Percentiles rank a stretch among this genome's conserved stretches.
Evolutionary conservation across 225 moss, liverwort and hornwort genomes (phyloP).

Genomic region (Polytrichum formosum): DNA sequence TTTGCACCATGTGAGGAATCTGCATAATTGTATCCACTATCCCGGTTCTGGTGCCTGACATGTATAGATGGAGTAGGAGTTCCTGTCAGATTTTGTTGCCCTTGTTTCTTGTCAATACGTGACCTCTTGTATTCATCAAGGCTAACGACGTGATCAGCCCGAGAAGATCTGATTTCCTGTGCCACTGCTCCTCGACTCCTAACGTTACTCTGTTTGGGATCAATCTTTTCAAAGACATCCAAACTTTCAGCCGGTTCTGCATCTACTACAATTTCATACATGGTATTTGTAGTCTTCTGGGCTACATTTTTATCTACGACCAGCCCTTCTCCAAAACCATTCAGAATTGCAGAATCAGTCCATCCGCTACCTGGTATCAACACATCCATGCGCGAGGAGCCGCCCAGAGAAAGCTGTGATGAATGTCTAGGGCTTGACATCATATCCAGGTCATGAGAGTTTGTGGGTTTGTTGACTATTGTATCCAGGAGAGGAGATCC

Average conservation of each 20-base stretch:
- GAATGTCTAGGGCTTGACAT: background rate
- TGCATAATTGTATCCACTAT: slow-evolving; percentile 54
- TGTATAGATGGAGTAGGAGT: slow-evolving; percentile 15
- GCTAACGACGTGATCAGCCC: slow-evolving; percentile 37
- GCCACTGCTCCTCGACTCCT: slow-evolving; percentile 16
- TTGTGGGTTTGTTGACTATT: background rate
- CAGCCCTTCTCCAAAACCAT: background rate
- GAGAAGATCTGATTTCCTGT: slow-evolving; percentile 19
- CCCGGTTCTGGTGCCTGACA: slow-evolving; percentile 34
- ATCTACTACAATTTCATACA: background rate
- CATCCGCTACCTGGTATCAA: background rate
- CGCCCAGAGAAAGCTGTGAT: slow-evolving; percentile 9
- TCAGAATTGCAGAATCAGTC: background rate
- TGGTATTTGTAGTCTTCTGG: background rate
- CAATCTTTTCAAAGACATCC: background rate
- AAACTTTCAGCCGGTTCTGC: background rate
- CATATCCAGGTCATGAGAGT: background rate
- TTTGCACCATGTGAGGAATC: slow-evolving; percentile 47
- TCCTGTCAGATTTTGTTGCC: slow-evolving; percentile 21
- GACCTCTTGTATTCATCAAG: slow-evolving; percentile 55
- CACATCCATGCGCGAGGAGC: background rate
- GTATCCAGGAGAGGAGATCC: slow-evolving; percentile 11
- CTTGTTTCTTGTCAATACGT: slow-evolving; percentile 26
- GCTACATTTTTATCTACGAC: background rate
- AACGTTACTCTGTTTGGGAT: slow-evolving; percentile 1